A percentile compares a stretch with the other conserved stretches of the same genome.
These are phyloP conservation scores for Babesia ovis DNA, from an alignment of 169 alveolate species.

Conservation along the genomic window DNA sequence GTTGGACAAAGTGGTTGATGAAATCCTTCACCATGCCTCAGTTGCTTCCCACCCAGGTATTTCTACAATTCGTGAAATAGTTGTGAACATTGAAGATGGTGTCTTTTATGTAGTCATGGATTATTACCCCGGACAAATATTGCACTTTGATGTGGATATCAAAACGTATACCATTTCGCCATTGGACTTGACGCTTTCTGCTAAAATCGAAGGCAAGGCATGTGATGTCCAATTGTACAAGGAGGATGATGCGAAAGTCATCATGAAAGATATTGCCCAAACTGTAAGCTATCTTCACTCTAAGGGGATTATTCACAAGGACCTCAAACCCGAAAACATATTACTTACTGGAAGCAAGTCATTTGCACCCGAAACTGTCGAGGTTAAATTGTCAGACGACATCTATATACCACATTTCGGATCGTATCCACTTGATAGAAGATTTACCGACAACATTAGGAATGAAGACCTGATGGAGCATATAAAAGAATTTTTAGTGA, in stretches of 20 bases:
- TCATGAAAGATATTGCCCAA: constrained; percentile 30
- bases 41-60: constrained; percentile 44
- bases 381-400: neutral
- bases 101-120: constrained; percentile 50
- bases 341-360: constrained; percentile 31
- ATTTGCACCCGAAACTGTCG: constrained; percentile 24
- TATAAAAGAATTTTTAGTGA: neutral
- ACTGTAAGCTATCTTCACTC: constrained; percentile 37
- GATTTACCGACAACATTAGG: neutral
- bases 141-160: constrained; percentile 18
- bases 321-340: constrained; percentile 79
- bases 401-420: no score
- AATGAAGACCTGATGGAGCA: neutral
- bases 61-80: constrained; percentile 22
- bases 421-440: neutral
- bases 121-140: constrained; percentile 51
- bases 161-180: neutral
- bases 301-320: constrained; percentile 74
- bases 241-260: constrained; percentile 36
- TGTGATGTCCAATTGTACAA: constrained; percentile 18
- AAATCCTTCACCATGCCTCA: constrained; percentile 48
- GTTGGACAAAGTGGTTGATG: constrained; percentile 64
- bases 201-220: neutral
- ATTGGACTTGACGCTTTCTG: neutral
- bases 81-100: constrained; percentile 22